phyloP scores from a whole-genome alignment of 352 stramenopile genomes.

The Phytophthora lateralis region DNA sequence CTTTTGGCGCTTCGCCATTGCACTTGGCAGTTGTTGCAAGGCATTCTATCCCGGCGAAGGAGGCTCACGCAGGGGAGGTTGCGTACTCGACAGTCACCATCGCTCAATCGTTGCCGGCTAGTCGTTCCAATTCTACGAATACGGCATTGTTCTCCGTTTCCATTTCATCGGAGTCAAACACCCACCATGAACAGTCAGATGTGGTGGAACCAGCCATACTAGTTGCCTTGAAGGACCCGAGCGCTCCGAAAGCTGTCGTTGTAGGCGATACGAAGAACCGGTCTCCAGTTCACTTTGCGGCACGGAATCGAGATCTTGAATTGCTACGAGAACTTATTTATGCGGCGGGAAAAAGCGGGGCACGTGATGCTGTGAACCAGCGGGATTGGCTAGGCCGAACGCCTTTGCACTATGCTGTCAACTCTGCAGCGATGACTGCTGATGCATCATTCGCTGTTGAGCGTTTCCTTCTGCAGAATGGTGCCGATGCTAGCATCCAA shows the following conservation, averaged over 20 bases:
- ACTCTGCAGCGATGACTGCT: slow-evolving; percentile 63
- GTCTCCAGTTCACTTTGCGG: slow-evolving; percentile 67
- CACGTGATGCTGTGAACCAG: slow-evolving; percentile 51
- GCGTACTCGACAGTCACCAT: slow-evolving; percentile 45
- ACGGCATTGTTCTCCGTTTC: slow-evolving; percentile 16
- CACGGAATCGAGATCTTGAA: slow-evolving; percentile 64
- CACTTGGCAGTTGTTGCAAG: slow-evolving; percentile 50
- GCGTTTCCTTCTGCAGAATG: slow-evolving; percentile 64
- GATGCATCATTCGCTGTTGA: slow-evolving; percentile 84
- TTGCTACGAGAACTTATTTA: slow-evolving; percentile 56
- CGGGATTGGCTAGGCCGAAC: slow-evolving; percentile 55
- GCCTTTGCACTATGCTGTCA: slow-evolving; percentile 77
- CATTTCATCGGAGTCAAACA: slow-evolving; percentile 9
- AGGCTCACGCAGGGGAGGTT: slow-evolving; percentile 63
- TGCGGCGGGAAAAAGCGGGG: slow-evolving; percentile 39
- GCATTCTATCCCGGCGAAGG: slow-evolving; percentile 53
- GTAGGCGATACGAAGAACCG: slow-evolving; percentile 47
- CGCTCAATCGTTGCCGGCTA: slow-evolving; percentile 20
- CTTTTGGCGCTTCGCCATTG: slow-evolving; percentile 43
- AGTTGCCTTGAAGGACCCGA: slow-evolving; percentile 53
- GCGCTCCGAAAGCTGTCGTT: slow-evolving; percentile 50
- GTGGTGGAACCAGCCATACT: slow-evolving; percentile 50
- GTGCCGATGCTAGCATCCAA: slow-evolving; percentile 52
- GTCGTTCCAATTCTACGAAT: slow-evolving; percentile 15
- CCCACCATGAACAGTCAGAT: slow-evolving; percentile 3